Conservation (phyloP, 2,329 filamentous ascomycete genomes). For the Colletotrichum liriopes region DNA sequence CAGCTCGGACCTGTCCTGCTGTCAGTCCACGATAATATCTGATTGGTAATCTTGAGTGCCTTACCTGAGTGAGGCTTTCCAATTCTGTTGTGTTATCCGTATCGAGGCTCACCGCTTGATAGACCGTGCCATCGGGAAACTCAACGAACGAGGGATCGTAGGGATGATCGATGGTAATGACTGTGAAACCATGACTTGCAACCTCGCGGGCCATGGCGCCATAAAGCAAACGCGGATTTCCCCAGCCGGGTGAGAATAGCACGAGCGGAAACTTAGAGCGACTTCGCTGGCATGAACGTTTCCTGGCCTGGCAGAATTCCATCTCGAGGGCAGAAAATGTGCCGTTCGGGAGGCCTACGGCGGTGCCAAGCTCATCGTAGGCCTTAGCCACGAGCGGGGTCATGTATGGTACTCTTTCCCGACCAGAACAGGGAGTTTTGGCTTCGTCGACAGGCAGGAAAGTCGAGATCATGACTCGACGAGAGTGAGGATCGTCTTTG, state of each 20-base stretch:
- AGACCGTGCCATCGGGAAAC: constrained; percentile 59
- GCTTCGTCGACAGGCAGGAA: constrained; percentile 51
- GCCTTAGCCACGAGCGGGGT: constrained; percentile 50
- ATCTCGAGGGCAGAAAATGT: constrained; percentile 50
- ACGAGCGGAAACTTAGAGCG: constrained; percentile 47
- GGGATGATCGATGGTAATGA: constrained; percentile 66
- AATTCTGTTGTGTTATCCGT: constrained; percentile 43
- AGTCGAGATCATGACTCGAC: constrained; percentile 50
- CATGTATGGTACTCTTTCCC: constrained; percentile 51
- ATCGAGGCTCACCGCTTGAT: constrained; percentile 42
- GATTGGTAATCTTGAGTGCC: constrained; percentile 11
- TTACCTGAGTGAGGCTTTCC: constrained; percentile 45
- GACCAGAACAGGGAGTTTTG: constrained; percentile 44
- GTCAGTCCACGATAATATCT: neutral
- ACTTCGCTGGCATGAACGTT: constrained; percentile 5
- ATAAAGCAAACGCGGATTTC: constrained; percentile 60
- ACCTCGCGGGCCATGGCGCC: constrained; percentile 60
- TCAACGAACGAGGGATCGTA: constrained; percentile 62
- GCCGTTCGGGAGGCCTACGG: constrained; percentile 50
- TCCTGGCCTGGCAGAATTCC: constrained; percentile 46
- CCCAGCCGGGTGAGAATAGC: constrained; percentile 63
- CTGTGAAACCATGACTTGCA: constrained; percentile 61
- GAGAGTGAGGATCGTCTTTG: constrained; percentile 43
- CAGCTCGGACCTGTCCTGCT: constrained; percentile 49
- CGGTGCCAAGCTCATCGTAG: constrained; percentile 48